Percentiles rank a stretch among this genome's conserved stretches.
phyloP scores from a whole-genome alignment of 306 rosid genomes.

The Dalbergia cultrata region DNA sequence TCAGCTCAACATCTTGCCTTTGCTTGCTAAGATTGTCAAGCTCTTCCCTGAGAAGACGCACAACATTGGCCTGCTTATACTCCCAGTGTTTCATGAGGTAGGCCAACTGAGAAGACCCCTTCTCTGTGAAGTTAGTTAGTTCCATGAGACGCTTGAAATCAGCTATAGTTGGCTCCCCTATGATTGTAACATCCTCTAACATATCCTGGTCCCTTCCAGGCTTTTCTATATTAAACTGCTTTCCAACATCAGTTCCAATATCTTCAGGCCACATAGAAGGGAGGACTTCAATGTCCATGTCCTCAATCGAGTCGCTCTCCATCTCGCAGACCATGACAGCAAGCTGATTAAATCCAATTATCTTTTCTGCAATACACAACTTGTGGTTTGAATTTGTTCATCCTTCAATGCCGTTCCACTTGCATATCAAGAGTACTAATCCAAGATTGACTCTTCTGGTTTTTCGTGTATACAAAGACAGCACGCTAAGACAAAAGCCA shows the following conservation, averaged over 20 bases:
- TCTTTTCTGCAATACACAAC: constrained; percentile 8
- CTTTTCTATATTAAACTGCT: constrained; percentile 82
- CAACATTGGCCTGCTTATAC: constrained; percentile 81
- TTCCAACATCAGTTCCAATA: constrained; percentile 68
- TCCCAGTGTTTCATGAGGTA: constrained; percentile 85
- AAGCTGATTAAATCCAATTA: constrained; percentile 48
- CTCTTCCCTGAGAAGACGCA: constrained; percentile 82
- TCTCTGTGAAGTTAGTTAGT: constrained; percentile 75
- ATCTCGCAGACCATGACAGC: constrained; percentile 68
- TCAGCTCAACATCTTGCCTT: constrained; percentile 79
- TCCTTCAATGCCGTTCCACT: not conserved
- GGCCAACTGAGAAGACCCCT: constrained; percentile 81
- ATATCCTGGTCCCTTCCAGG: constrained; percentile 85
- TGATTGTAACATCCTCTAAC: constrained; percentile 80
- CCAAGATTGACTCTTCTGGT: not conserved
- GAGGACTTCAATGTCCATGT: constrained; percentile 75
- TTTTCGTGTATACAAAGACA: not conserved
- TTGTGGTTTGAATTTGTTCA: constrained; percentile 1
- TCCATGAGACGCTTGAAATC: constrained; percentile 87
- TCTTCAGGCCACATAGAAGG: constrained; percentile 99
- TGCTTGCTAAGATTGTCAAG: constrained; percentile 79
- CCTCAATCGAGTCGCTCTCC: constrained; percentile 72
- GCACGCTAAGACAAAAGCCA: not conserved
- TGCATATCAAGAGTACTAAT: constrained; percentile 20
- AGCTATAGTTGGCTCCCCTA: constrained; percentile 74